Evolutionary conservation across 2,329 filamentous ascomycete genomes (phyloP), one percentile per base, ranked within the genome.

Genomic region (Ophiostoma australiae): DNA sequence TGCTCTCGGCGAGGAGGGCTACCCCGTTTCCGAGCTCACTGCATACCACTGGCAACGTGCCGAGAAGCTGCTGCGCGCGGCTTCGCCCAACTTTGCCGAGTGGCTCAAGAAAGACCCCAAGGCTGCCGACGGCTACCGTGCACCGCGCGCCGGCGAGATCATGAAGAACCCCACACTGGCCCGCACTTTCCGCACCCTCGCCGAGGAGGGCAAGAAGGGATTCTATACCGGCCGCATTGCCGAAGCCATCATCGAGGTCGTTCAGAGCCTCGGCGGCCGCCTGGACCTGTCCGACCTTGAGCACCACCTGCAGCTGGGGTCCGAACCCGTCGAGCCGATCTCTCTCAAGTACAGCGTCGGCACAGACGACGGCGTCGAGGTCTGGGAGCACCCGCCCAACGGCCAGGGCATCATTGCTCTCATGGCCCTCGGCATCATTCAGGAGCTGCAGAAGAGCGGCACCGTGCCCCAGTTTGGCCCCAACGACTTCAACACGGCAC

Each of bases 381-480:
- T 99, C 0, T 98, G 94, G 94, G 95, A 99, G 78, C 94, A 98
- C 78, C 94, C 94, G 48, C 95, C 95, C 10, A 98, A 98, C 76
- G 94, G 95, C 0, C 95, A 98, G 80, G 95, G 95, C 1, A 94
- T 98, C 74, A 92, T 98, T 1, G 95, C 95, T 0, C 83, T 98
- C 41, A 97, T 98, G 90, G 92, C 95, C 0, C 84, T 99, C 0
- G 95, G 95, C 1, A 97, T 98, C 74, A 83, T 99, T 68, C 90
- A 97, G 78, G 89, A 94, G 77, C 85, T 98, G 1, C 92, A 97
- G 80, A 87, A 88, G 72, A 82, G 85, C 20, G 90, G 90, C 55
- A 88, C 88, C 76, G 93, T 98, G 72, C 89, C 90, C 0, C 85
- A 83, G 0, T 97, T 95, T 80, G 80, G 79, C 0, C 80, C 86